Evolutionary conservation across 352 stramenopile genomes (phyloP).

Genomic region (Phytophthora idaei): DNA sequence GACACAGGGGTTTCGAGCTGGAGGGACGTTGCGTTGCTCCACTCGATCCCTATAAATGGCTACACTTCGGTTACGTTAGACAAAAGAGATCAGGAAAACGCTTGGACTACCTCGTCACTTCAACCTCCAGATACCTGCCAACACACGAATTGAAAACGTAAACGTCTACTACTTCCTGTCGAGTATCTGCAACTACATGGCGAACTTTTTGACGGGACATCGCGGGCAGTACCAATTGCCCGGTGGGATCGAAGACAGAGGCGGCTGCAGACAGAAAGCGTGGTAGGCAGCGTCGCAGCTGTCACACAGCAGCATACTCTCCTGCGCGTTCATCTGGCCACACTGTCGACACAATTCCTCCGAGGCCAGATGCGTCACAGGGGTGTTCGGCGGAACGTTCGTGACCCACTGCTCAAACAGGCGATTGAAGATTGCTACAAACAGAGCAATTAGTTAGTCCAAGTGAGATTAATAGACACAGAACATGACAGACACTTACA

Average conservation of each 20-base stretch:
- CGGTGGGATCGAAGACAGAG: conserved; percentile 60
- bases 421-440: conserved; percentile 77
- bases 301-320: conserved; percentile 85
- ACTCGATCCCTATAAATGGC: conserved; percentile 30
- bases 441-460: conserved; percentile 17
- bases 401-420: conserved; percentile 82
- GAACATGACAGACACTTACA: conserved; percentile 49
- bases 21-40: conserved; percentile 18
- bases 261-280: conserved; percentile 77
- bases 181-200: conserved; percentile 40
- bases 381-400: conserved; percentile 55
- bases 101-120: conserved; percentile 8
- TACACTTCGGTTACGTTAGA: conserved; percentile 16
- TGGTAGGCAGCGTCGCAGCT: conserved; percentile 88
- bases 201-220: conserved; percentile 62
- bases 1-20: conserved; percentile 26
- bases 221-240: conserved; percentile 84
- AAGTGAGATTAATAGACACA: neutral
- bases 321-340: conserved; percentile 59
- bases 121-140: conserved; percentile 5
- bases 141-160: conserved; percentile 8
- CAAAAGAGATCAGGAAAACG: neutral
- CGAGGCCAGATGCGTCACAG: conserved; percentile 52
- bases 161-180: conserved; percentile 12
- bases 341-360: conserved; percentile 80